A percentile compares a stretch with the other conserved stretches of the same genome.
Evolutionary conservation across 1,284 basidiomycete species (phyloP).

Genomic region (Heliocybe sulcata): DNA sequence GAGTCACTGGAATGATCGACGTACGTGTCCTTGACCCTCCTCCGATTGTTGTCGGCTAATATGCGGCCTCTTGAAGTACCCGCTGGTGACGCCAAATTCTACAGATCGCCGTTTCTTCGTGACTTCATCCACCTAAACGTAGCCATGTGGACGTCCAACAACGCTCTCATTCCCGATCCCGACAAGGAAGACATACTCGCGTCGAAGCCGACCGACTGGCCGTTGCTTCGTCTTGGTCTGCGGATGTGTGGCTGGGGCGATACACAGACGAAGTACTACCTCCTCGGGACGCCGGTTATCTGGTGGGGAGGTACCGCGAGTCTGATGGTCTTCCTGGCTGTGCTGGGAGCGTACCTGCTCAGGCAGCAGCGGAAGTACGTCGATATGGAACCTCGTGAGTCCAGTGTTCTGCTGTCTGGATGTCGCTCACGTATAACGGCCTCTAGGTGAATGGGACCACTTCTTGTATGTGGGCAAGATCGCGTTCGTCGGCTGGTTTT

Average conservation of each 20-base stretch:
- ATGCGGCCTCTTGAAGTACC: slow-evolving; percentile 52
- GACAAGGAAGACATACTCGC: slow-evolving; percentile 98
- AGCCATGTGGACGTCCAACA: slow-evolving; percentile 99
- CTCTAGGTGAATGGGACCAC: slow-evolving; percentile 82
- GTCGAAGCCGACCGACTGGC: slow-evolving; percentile 91
- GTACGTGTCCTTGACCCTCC: slow-evolving; percentile 41
- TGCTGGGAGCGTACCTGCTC: slow-evolving; percentile 68
- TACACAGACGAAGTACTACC: slow-evolving; percentile 84
- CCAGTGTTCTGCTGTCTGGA: background rate
- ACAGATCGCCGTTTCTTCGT: slow-evolving; percentile 88
- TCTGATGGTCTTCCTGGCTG: slow-evolving; percentile 48
- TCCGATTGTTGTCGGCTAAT: slow-evolving; percentile 1
- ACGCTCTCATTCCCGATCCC: slow-evolving; percentile 92
- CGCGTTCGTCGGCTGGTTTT: slow-evolving; percentile 85
- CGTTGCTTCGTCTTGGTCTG: slow-evolving; percentile 80
- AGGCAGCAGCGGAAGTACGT: slow-evolving; percentile 84
- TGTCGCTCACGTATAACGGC: slow-evolving; percentile 8
- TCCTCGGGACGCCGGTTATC: slow-evolving; percentile 87
- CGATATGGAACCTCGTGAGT: slow-evolving; percentile 83
- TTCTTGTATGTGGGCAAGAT: slow-evolving; percentile 92
- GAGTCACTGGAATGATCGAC: slow-evolving; percentile 89
- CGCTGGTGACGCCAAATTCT: slow-evolving; percentile 74
- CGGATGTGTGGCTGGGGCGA: slow-evolving; percentile 98
- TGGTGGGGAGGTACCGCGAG: slow-evolving; percentile 84
- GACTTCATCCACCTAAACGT: slow-evolving; percentile 99